Conservation (phyloP, 768 basidiomycete species). For the Boletus pseudo-olivaceus region DNA sequence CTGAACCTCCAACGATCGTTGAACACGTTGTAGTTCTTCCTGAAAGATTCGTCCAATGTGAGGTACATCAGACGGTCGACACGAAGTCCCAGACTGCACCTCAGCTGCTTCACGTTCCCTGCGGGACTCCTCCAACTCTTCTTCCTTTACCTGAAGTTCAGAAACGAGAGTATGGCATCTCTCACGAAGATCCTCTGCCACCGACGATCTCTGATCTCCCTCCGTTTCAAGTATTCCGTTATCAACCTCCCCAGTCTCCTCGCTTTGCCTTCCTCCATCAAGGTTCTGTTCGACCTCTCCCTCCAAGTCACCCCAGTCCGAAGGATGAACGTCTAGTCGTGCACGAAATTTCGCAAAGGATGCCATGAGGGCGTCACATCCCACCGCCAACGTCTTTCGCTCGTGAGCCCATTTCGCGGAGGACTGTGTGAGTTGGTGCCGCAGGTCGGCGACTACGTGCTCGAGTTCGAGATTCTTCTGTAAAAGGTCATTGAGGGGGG, state of each 20-base stretch:
- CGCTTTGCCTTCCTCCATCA: slow-evolving; percentile 11
- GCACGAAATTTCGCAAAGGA: slow-evolving; percentile 31
- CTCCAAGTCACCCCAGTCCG: slow-evolving; percentile 22
- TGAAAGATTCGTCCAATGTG: slow-evolving; percentile 8
- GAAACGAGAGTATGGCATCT: slow-evolving; percentile 14
- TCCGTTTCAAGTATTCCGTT: slow-evolving; percentile 2
- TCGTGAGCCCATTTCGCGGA: slow-evolving; percentile 29
- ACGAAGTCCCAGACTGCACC: slow-evolving; percentile 14
- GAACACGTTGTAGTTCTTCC: slow-evolving; percentile 19
- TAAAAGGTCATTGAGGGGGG: slow-evolving; percentile 26
- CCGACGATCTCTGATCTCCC: slow-evolving; percentile 6
- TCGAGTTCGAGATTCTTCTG: slow-evolving; percentile 30
- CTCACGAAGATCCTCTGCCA: slow-evolving; percentile 7
- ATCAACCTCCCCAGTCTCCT: slow-evolving; percentile 15
- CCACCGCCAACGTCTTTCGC: slow-evolving; percentile 21
- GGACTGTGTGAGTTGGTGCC: slow-evolving; percentile 28
- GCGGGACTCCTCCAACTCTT: slow-evolving; percentile 15
- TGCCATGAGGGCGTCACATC: slow-evolving; percentile 28
- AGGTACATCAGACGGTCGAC: slow-evolving; percentile 2
- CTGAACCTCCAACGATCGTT: slow-evolving; percentile 13
- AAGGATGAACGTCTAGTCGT: slow-evolving; percentile 18
- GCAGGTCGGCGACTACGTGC: slow-evolving; percentile 25
- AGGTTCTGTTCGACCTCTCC: slow-evolving; percentile 25
- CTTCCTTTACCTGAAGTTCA: slow-evolving; percentile 20
- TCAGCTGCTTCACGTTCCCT: slow-evolving; percentile 14